A percentile compares a stretch with the other conserved stretches of the same genome.
Conservation (phyloP, 108 stramenopile genomes). For the Nitzschia sp. region DNA sequence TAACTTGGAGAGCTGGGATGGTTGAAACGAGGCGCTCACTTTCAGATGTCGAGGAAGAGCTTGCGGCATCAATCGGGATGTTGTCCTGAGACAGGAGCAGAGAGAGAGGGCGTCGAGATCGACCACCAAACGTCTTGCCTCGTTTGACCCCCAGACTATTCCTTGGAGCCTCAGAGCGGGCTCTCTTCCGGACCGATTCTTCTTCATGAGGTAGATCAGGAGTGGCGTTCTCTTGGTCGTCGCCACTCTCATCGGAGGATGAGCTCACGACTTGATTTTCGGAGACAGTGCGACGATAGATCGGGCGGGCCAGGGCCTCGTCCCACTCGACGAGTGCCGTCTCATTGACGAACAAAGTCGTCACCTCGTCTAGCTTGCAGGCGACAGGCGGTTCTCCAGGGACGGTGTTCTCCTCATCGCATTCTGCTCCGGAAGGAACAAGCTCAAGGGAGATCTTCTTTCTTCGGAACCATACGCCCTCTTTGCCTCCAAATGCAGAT, state of each 20-base stretch:
- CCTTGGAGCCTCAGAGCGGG: not conserved
- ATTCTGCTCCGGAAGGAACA: too few species aligned
- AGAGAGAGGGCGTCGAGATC: constrained; percentile 1
- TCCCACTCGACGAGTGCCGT: constrained; percentile 32
- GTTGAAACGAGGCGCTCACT: too few species aligned
- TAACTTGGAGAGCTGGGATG: too few species aligned
- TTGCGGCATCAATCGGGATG: too few species aligned
- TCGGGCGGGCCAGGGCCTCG: constrained; percentile 33
- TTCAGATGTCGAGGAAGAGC: too few species aligned
- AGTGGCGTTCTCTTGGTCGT: not conserved
- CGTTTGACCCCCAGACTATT: not conserved
- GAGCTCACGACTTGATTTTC: not conserved
- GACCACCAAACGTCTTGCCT: constrained; percentile 10
- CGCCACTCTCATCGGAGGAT: not conserved
- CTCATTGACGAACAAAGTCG: not conserved
- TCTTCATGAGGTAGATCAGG: too few species aligned
- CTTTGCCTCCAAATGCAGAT: constrained; percentile 23
- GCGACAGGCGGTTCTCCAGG: too few species aligned
- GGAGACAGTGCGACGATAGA: constrained; percentile 6
- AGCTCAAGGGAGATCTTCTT: not conserved
- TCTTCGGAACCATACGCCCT: constrained; percentile 22
- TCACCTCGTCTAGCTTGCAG: not conserved
- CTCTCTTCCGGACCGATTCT: too few species aligned
- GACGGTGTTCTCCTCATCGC: too few species aligned
- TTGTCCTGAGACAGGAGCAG: constrained; percentile 2